These are phyloP conservation scores for Plantago rigida DNA, from an alignment of 305 asterid genomes.

Conservation along the genomic window DNA sequence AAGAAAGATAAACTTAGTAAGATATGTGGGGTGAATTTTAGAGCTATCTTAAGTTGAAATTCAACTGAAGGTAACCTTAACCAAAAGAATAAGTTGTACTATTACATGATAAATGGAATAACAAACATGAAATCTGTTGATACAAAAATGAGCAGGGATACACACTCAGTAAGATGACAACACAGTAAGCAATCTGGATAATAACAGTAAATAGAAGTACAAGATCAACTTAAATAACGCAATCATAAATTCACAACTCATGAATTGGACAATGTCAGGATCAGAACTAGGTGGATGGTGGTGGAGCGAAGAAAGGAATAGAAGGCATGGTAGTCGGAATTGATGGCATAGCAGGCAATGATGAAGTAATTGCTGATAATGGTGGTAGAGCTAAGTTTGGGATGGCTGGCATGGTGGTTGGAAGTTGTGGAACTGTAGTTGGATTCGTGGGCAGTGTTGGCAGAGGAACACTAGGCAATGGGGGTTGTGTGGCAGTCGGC, in stretches of 20 bases:
- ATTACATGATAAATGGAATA: too few relatives aligned
- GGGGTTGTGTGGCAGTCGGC: conserved; percentile 29
- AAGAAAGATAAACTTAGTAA: too few relatives aligned
- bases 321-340: conserved; percentile 28
- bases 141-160: too few relatives aligned
- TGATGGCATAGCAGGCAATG: conserved; percentile 28
- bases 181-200: too few relatives aligned
- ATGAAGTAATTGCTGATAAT: conserved; percentile 10
- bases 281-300: conserved; percentile 29
- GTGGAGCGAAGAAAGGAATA: conserved; percentile 31
- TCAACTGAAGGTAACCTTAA: too few relatives aligned
- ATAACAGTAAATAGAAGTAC: neutral
- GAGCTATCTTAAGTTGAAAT: too few relatives aligned
- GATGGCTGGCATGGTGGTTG: conserved; percentile 21
- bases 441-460: conserved; percentile 7
- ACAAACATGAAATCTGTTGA: too few relatives aligned
- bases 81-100: too few relatives aligned
- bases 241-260: neutral
- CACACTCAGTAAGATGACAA: too few relatives aligned
- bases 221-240: neutral
- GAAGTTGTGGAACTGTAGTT: conserved; percentile 23
- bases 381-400: conserved; percentile 29
- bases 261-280: neutral
- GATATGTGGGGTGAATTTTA: too few relatives aligned
- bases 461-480: conserved; percentile 29